Evolutionary conservation across 768 basidiomycete genomes (phyloP), one percentile per base, ranked within the genome.

Genomic region (Rhizopogon sp.): DNA sequence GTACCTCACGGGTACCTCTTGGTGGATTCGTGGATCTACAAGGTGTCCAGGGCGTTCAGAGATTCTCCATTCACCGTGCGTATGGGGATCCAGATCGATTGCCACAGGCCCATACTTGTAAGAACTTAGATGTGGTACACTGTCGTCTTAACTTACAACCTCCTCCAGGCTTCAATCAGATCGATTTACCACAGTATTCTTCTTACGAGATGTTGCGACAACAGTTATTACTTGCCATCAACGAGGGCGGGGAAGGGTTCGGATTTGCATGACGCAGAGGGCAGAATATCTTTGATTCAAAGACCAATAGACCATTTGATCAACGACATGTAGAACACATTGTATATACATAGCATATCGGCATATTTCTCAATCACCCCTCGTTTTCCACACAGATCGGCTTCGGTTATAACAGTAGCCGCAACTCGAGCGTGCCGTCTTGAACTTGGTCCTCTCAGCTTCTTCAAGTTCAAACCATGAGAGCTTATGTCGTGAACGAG

Each of bases 121-220:
- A 63, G 88, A 72, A 6, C 28, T 9, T 39, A 35, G 53, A 56
- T 40, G 52, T 8, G 50, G 25, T 22, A 22, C 17, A 52, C 43
- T 35, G 52, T 13, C 20, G 14, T 16, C 17, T 60, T 65, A 56
- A 63, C 53, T 64, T 39, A 59, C 52, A 39, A 39, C 49, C 28
- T 50, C 45, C 37, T 59, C 2, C 55, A 93, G 90, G 90, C 69
- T 94, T 94, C 81, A 93, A 94, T 69, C 91, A 94, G 68, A 93
- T 93, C 56, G 93, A 96, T 69, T 79, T 99, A 43, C 95, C 96
- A 0, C 89, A 90, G 60, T 98, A 96, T 69, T 88, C 91, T 2
- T 93, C 91, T 16, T 98, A 99, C 66, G 97, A 99, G 68, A 94
- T 94, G 81, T 80, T 99, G 58, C 84, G 97, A 28, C 89, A 90